Evolutionary conservation across 2,329 filamentous ascomycete genomes (phyloP), one percentile per base, ranked within the genome.

Genomic region (Aspergillus alliaceus): DNA sequence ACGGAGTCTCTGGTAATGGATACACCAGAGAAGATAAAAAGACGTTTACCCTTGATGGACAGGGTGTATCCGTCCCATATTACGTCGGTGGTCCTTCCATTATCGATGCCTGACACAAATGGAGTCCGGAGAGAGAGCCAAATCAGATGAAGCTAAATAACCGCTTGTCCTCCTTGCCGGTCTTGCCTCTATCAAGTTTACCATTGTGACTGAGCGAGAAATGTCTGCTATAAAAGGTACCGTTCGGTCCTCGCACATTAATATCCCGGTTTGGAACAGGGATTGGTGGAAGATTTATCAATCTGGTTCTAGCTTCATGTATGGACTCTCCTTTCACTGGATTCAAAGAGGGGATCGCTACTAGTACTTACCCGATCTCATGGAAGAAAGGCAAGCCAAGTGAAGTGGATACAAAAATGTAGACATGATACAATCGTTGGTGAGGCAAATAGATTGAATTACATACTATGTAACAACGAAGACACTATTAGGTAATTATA

Each of bases 61-160:
- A 84, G 71, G 54, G 79, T 82, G 60, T 82, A 82, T 42, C 76
- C 70, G 60, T 84, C 82, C 82, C 82, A 84, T 3, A 75, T 72
- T 4, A 84, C 82, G 1, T 74, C 66, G 18, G 77, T 72, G 11
- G 72, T 76, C 53, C 78, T 72, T 32, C 73, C 75, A 65, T 80
- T 72, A 52, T 74, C 70, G 4, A 74, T 77, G 6, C 61, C 66
- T n/a, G 54, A 57, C 24, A 59, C 64, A 1, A 58, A 12, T 20
- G 42, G 15, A 6, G 25, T 18, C 11, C 54, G 39, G 18, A 61
- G 34, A 18, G 50, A 56, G n/a, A 63, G 31, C 5, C 63, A 49
- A 32, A 62, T 42, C n/a, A 63, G 53, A 14, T 57, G 58, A 64
- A 29, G 34, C 49, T 46, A 32, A 65, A 25, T 47, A 66, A 29